These are phyloP conservation scores for Coprinopsis marcescibilis DNA, from an alignment of 768 basidiomycete species.

Conservation along the genomic window DNA sequence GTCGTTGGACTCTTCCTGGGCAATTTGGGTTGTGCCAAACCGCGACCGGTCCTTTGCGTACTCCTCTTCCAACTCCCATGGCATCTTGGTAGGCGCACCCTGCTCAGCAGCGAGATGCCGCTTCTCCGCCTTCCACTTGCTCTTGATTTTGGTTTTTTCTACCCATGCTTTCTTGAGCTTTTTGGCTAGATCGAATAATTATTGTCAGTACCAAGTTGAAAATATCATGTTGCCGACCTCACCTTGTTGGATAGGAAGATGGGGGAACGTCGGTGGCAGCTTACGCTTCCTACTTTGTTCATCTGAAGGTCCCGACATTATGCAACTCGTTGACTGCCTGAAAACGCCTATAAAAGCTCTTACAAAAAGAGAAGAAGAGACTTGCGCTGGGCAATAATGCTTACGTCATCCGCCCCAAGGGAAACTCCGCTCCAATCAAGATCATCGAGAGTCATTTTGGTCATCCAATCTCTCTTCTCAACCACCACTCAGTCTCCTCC, in stretches of 20 bases:
- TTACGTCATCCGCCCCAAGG: conserved; percentile 20
- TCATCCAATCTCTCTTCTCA: conserved; percentile 21
- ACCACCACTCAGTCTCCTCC: conserved; percentile 23
- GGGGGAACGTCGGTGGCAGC: conserved; percentile 65
- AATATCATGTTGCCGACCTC: conserved; percentile 11
- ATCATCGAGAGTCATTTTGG: too few species aligned
- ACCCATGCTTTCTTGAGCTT: conserved; percentile 81
- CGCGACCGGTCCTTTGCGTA: conserved; percentile 13
- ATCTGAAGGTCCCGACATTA: too few species aligned
- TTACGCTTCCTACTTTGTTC: conserved; percentile 39
- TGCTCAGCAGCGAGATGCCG: conserved; percentile 31
- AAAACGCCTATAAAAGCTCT: too few species aligned
- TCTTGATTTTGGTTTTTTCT: conserved; percentile 67
- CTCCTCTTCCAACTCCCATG: conserved; percentile 16
- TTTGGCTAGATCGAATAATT: conserved; percentile 45
- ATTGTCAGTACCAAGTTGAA: neutral
- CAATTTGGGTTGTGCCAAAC: conserved; percentile 13
- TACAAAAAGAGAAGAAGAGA: too few species aligned
- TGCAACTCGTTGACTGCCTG: too few species aligned
- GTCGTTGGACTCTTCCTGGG: conserved; percentile 14
- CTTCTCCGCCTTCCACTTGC: conserved; percentile 73
- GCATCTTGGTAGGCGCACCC: conserved; percentile 14
- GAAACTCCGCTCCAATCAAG: conserved; percentile 18
- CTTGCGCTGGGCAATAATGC: too few species aligned
- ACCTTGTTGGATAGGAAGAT: conserved; percentile 60